Percentiles rank a stretch among this genome's conserved stretches.
Evolutionary conservation across 306 rosid species (phyloP).

Genomic region (Quercus ilex): DNA sequence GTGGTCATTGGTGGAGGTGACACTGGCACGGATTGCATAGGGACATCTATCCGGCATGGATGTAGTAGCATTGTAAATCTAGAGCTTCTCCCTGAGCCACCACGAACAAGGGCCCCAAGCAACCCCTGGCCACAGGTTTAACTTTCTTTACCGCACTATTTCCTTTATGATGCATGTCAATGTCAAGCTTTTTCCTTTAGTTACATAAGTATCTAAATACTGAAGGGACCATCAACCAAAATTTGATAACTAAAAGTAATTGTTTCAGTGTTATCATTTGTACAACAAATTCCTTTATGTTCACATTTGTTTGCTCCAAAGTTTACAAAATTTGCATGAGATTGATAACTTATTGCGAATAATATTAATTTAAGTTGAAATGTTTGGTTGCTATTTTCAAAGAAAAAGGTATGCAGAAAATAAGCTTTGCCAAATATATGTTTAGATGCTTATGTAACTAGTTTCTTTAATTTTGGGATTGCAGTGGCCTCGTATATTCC

Average conservation of each 20-base stretch:
- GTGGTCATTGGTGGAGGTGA: constrained; percentile 99
- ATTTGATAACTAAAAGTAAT: too few species aligned
- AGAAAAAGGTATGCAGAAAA: neutral
- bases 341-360: neutral
- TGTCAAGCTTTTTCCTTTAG: neutral
- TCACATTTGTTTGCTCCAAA: neutral
- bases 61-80: constrained; percentile 53
- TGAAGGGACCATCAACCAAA: too few species aligned
- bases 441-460: neutral
- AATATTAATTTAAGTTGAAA: neutral
- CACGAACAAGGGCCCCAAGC: constrained; percentile 82
- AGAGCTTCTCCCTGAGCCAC: constrained; percentile 88
- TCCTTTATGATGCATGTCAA: neutral
- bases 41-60: constrained; percentile 94
- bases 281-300: neutral
- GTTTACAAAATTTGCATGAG: constrained; percentile 1
- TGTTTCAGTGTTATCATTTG: neutral
- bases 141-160: neutral
- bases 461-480: constrained; percentile 12
- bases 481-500: constrained; percentile 98
- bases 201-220: neutral
- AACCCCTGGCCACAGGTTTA: constrained; percentile 99
- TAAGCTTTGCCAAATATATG: neutral
- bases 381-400: neutral
- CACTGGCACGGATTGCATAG: constrained; percentile 99